Evolutionary conservation across 2,329 filamentous ascomycete genomes (phyloP).

Genomic region (Xylariaceae sp.): DNA sequence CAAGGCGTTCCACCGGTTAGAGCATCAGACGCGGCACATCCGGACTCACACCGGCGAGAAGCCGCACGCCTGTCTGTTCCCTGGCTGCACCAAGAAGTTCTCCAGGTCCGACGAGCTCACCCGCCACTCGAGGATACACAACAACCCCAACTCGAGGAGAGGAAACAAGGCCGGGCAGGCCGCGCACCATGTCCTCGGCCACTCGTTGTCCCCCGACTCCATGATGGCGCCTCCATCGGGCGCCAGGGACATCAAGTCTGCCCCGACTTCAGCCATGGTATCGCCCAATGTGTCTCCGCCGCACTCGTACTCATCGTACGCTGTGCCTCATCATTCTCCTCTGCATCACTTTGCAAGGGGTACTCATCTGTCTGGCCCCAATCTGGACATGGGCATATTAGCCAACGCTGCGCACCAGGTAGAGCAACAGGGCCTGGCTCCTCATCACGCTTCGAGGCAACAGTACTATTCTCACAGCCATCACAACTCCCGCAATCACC

Average conservation of each 20-base stretch:
- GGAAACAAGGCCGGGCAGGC: constrained; percentile 72
- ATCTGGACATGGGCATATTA: constrained; percentile 55
- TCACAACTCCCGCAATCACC: constrained; percentile 54
- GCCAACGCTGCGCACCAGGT: constrained; percentile 59
- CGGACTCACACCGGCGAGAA: constrained; percentile 98
- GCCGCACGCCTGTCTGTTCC: constrained; percentile 92
- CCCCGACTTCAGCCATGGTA: constrained; percentile 76
- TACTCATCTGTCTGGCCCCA: constrained; percentile 35
- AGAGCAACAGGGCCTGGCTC: constrained; percentile 52
- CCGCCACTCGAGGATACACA: constrained; percentile 95
- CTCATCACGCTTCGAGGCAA: constrained; percentile 45
- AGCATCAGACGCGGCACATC: constrained; percentile 89
- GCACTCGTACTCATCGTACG: constrained; percentile 78
- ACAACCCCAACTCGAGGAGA: constrained; percentile 93
- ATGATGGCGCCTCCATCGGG: constrained; percentile 73
- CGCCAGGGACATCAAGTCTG: constrained; percentile 80
- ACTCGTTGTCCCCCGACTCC: constrained; percentile 49
- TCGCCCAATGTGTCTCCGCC: constrained; percentile 97
- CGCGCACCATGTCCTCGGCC: constrained; percentile 41
- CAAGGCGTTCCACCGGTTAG: constrained; percentile 95
- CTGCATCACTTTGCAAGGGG: constrained; percentile 49
- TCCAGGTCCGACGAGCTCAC: constrained; percentile 95
- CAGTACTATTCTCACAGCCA: constrained; percentile 49
- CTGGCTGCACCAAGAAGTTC: constrained; percentile 95
- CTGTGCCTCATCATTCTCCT: constrained; percentile 39